phyloP scores from a whole-genome alignment of 306 rosid genomes.

The Vicia faba region DNA sequence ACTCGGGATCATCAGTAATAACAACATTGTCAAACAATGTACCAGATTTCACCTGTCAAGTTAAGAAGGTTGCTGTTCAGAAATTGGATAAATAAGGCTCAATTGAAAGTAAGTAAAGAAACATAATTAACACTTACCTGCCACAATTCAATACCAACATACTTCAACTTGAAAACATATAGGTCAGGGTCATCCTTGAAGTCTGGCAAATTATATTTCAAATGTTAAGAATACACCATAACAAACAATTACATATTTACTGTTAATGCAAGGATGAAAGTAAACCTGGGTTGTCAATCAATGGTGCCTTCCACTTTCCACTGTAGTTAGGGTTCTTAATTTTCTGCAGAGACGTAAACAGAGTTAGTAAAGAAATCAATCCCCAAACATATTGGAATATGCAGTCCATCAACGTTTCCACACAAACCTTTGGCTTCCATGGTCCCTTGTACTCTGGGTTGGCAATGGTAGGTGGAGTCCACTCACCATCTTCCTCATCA shows the following conservation, averaged over 20 bases:
- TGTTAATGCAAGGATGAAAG: slow-evolving; percentile 14
- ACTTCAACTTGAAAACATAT: slow-evolving; percentile 83
- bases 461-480: slow-evolving; percentile 95
- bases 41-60: slow-evolving; percentile 94
- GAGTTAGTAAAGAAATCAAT: slow-evolving; percentile 29
- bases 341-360: slow-evolving; percentile 53
- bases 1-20: slow-evolving; percentile 83
- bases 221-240: slow-evolving; percentile 8
- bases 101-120: neutral
- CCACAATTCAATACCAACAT: slow-evolving; percentile 98
- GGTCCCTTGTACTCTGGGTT: slow-evolving; percentile 98
- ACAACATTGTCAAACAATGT: slow-evolving; percentile 89
- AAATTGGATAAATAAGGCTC: slow-evolving; percentile 7
- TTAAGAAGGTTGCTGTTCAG: slow-evolving; percentile 35
- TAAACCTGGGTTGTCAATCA: slow-evolving; percentile 95
- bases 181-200: slow-evolving; percentile 94
- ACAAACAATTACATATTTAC: neutral
- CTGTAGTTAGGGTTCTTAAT: slow-evolving; percentile 89
- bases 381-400: neutral
- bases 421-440: slow-evolving; percentile 94
- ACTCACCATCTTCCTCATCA: slow-evolving; percentile 99
- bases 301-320: slow-evolving; percentile 98
- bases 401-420: neutral
- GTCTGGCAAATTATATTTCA: slow-evolving; percentile 48
- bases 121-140: slow-evolving; percentile 58